Evolutionary conservation across 192 early-diverging fungal genomes (phyloP).

Genomic region (Mortierella claussenii): DNA sequence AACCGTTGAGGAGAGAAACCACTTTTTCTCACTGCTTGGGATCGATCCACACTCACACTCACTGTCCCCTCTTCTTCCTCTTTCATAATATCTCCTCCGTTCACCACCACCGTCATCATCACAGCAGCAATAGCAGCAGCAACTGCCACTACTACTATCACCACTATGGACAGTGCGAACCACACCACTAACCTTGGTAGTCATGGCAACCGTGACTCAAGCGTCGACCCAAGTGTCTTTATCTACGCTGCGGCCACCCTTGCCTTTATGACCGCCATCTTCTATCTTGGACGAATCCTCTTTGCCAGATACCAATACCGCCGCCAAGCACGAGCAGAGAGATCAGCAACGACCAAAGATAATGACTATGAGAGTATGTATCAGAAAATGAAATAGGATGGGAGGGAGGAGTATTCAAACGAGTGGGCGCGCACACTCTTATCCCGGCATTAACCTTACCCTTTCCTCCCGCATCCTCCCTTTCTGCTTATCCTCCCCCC

Average conservation of each 20-base stretch:
- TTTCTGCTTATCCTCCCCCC: neutral
- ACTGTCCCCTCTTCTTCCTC: neutral
- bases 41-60: neutral
- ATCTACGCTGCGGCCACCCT: conserved; percentile 19
- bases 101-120: neutral
- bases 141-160: neutral
- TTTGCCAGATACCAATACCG: conserved; percentile 10
- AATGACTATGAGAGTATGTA: conserved; percentile 37
- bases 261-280: conserved; percentile 4
- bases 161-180: neutral
- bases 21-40: neutral
- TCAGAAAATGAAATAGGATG: too few relatives aligned
- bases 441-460: neutral
- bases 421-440: too few relatives aligned
- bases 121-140: too few relatives aligned
- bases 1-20: too few relatives aligned
- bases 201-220: neutral
- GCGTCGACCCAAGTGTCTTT: conserved; percentile 16
- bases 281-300: conserved; percentile 23
- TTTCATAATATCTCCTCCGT: neutral
- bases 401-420: too few relatives aligned
- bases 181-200: too few relatives aligned
- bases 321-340: neutral
- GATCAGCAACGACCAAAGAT: too few relatives aligned
- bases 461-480: neutral